Evolutionary conservation across 768 basidiomycete species (phyloP).

Genomic region (Macrocybe gigantea): DNA sequence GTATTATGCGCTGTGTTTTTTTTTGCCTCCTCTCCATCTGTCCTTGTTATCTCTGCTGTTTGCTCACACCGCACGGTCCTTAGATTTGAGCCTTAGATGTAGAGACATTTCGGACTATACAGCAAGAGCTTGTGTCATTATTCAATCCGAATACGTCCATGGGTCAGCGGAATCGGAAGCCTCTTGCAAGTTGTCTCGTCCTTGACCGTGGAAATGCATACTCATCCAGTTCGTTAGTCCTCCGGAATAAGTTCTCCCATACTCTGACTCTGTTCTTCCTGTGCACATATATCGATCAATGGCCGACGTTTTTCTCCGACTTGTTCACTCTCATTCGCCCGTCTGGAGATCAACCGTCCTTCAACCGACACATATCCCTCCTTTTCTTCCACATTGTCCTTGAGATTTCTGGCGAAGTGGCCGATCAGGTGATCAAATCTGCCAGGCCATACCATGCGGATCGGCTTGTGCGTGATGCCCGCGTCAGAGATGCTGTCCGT

Average conservation of each 20-base stretch:
- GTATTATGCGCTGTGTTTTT: not conserved
- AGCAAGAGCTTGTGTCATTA: slow-evolving; percentile 72
- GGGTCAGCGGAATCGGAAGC: slow-evolving; percentile 81
- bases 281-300: slow-evolving; percentile 78
- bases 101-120: slow-evolving; percentile 64
- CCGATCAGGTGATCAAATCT: slow-evolving; percentile 88
- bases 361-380: slow-evolving; percentile 82
- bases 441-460: slow-evolving; percentile 67
- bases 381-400: slow-evolving; percentile 89
- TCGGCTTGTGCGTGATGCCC: slow-evolving; percentile 76
- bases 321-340: slow-evolving; percentile 69
- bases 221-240: slow-evolving; percentile 39
- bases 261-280: slow-evolving; percentile 86
- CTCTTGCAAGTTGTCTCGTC: slow-evolving; percentile 54
- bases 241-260: slow-evolving; percentile 94
- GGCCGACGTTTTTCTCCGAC: slow-evolving; percentile 81
- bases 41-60: not conserved
- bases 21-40: not conserved
- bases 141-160: slow-evolving; percentile 82
- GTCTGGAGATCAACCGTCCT: slow-evolving; percentile 49
- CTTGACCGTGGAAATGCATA: slow-evolving; percentile 5
- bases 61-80: slow-evolving; percentile 1
- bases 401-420: slow-evolving; percentile 97
- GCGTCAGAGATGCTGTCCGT: slow-evolving; percentile 85
- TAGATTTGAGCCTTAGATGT: slow-evolving; percentile 67